Evolutionary conservation across 345 rosid genomes (phyloP).

Genomic region (Hevea brasiliensis): DNA sequence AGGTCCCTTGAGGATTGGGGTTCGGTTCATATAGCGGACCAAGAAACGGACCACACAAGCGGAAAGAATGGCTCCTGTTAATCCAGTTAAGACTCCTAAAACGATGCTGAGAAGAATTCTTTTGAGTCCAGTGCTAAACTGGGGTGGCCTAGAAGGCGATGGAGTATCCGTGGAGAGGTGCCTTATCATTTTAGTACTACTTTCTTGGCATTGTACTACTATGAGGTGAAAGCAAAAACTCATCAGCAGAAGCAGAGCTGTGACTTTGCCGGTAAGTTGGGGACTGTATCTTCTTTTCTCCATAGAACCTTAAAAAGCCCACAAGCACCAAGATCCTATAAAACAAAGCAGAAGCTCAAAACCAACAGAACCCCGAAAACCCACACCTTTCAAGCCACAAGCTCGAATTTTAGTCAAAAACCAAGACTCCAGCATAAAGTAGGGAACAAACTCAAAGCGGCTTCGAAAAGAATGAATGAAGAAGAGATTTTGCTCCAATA

Average conservation of each 20-base stretch:
- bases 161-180: conserved; percentile 42
- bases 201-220: conserved; percentile 51
- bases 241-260: conserved; percentile 33
- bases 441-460: background rate
- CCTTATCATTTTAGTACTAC: conserved; percentile 32
- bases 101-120: conserved; percentile 55
- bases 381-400: conserved; percentile 5
- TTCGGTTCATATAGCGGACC: conserved; percentile 60
- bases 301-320: conserved; percentile 36
- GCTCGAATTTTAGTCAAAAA: background rate
- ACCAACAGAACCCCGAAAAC: background rate
- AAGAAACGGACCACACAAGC: conserved; percentile 56
- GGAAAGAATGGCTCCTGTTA: conserved; percentile 48
- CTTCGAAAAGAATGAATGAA: background rate
- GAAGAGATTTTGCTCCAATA: background rate
- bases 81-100: conserved; percentile 62
- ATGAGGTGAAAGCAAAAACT: conserved; percentile 33
- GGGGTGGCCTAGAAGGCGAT: conserved; percentile 41
- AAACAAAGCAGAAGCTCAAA: conserved; percentile 23
- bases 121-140: conserved; percentile 46
- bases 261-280: conserved; percentile 17
- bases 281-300: conserved; percentile 41
- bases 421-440: conserved; percentile 6
- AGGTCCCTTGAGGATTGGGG: conserved; percentile 92
- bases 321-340: conserved; percentile 23